Base-by-base conservation (phyloP, 768 basidiomycete species). In the Bullera alba region DNA sequence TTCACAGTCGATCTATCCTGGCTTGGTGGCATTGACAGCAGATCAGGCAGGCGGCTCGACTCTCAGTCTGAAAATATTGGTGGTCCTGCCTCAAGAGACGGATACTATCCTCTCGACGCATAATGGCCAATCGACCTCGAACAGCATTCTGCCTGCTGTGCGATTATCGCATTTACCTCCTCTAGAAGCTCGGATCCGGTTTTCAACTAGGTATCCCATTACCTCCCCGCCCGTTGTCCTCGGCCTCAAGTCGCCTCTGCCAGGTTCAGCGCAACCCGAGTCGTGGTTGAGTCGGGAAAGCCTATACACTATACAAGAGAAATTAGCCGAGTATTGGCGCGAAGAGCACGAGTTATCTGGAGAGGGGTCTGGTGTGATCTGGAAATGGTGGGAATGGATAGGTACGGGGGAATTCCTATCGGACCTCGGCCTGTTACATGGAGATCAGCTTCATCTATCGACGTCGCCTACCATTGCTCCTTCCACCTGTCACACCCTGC, bases 381-480 rank as follows among this genome's bases (percentile, higher is more conserved):
- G 67, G 67, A 59, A 38, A 22, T 72, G 67, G 66, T 54, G 67
- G 57, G 68, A 72, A 19, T 72, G 68, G 68, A 50, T 71, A 5
- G 59, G 53, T 1, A 56, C 25, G 30, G 70, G 65, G 0, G 58
- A 65, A 3, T 71, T 65, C 32, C 42, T 67, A 4, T n/a, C 14
- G 14, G 63, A 63, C 29, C 26, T 60, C 15, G 58, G 48, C 2
- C 39, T 64, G 35, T 26, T 54, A 14, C 23, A 56, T n/a, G 57
- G 51, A 25, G 53, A 44, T 12, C 14, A 28, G 2, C n/a, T 65
- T n/a, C 43, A 48, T 22, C 48, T 61, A 19, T 38, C 62, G n/a
- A 50, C 65, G 2, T 59, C 58, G 19, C 54, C 57, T 4, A 37
- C 55, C 25, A n/a, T 61, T 1, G 26, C 60, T 0, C 46, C 56